phyloP scores from a whole-genome alignment of 257 asterid species.

The Leonotis leonurus region DNA sequence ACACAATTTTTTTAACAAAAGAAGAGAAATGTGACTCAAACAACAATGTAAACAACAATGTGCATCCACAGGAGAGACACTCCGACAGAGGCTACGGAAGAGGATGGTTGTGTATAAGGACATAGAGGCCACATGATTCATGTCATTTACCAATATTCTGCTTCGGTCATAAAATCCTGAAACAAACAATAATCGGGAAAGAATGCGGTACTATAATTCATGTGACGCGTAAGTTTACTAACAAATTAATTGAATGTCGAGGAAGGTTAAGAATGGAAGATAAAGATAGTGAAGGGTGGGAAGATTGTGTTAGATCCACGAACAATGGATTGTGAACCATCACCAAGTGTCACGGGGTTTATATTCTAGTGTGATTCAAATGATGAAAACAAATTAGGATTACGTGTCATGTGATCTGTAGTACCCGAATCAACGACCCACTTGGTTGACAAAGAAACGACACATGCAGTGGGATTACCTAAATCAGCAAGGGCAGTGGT shows the following conservation, averaged over 20 bases:
- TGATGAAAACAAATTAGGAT: neutral
- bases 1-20: too few relatives aligned
- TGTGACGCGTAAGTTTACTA: too few relatives aligned
- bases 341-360: neutral
- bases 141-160: neutral
- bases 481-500: neutral
- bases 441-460: neutral
- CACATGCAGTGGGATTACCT: neutral
- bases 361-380: neutral
- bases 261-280: neutral
- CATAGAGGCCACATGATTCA: neutral
- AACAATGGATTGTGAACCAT: neutral
- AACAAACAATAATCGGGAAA: too few relatives aligned
- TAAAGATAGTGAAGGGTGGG: neutral
- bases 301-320: neutral
- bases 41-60: too few relatives aligned
- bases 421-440: constrained; percentile 10
- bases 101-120: neutral
- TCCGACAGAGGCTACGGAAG: too few relatives aligned
- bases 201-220: too few relatives aligned
- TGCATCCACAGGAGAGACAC: too few relatives aligned
- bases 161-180: too few relatives aligned
- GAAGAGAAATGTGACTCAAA: too few relatives aligned
- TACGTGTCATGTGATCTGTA: neutral
- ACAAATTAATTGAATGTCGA: neutral